Evolutionary conservation across 345 rosid species (phyloP), one percentile per base, ranked within the genome.

Genomic region (Iberis pinnata): DNA sequence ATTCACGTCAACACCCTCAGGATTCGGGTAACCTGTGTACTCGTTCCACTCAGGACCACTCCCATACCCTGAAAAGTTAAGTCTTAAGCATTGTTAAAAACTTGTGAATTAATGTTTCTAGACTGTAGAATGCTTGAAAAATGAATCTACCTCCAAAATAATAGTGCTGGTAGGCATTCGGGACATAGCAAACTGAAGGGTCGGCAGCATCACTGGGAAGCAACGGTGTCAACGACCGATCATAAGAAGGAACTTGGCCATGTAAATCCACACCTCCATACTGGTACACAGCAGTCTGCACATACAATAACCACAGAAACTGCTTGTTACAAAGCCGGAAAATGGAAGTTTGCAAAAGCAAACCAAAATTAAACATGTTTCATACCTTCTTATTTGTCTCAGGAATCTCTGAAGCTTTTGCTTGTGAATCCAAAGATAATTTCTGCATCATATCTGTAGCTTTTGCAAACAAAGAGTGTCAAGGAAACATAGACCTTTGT

Each of bases 361-460:
- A 3, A 45, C 18, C 9, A n/a, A 35, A 11, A 38, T 4, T 16
- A 3, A 0, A 12, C 15, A 50, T 33, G 12, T 11, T 11, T 12
- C 7, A 11, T 46, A 82, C 95, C 82, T 83, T 83, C 58, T 80
- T 86, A 12, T 68, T 68, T 4, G 79, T 76, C 67, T 80, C 79
- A 7, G 97, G 78, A 24, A 83, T 72, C 54, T 85, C 95, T 35
- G 79, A 47, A 27, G 79, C 48, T 64, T 88, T 85, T 1, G 80
- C 47, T 69, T 78, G 86, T 7, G 92, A 63, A 44, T 83, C 97
- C 63, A 82, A 18, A 9, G 85, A 60, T 46, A 86, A 69, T 11
- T 77, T 82, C 79, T 82, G 78, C 72, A 82, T 61, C 65, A 82
- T 53, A 56, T 76, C 85, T 43, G 88, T 58, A 54, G 89, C 58